Conservation (phyloP, 257 asterid genomes). For the Solanum appendiculatum region DNA sequence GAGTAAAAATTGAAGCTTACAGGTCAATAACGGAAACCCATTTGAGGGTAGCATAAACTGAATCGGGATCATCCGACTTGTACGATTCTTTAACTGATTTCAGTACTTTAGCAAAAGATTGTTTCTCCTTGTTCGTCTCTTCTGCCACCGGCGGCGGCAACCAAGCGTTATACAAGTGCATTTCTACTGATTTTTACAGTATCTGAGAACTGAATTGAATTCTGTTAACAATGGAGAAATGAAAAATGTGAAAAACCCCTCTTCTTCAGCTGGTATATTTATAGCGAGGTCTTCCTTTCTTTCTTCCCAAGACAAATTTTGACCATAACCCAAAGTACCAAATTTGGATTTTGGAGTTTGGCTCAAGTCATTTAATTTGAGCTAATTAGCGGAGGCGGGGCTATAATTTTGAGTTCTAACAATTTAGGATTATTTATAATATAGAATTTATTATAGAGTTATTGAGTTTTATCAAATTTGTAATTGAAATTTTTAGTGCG, state of each 20-base stretch:
- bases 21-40: constrained; percentile 85
- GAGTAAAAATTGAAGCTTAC: constrained; percentile 34
- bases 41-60: constrained; percentile 83
- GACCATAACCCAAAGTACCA: constrained; percentile 15
- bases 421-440: no score
- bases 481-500: no score
- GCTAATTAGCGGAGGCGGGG: not conserved
- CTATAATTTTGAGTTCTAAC: not conserved
- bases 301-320: constrained; percentile 51
- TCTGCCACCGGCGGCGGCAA: constrained; percentile 98
- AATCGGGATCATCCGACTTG: constrained; percentile 70
- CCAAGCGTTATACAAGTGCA: constrained; percentile 98
- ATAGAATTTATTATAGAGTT: no score
- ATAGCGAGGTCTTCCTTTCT: constrained; percentile 24
- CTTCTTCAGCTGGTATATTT: not conserved
- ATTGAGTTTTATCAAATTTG: not conserved
- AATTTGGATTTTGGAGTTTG: not conserved
- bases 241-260: not conserved
- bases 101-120: constrained; percentile 70
- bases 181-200: constrained; percentile 1
- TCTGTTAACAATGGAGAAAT: not conserved
- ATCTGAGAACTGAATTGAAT: not conserved
- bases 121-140: constrained; percentile 69
- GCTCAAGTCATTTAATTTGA: not conserved
- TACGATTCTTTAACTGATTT: constrained; percentile 59